Evolutionary conservation across 257 asterid species (phyloP), one percentile per base, ranked within the genome.

Genomic region (Leonotis leonurus): DNA sequence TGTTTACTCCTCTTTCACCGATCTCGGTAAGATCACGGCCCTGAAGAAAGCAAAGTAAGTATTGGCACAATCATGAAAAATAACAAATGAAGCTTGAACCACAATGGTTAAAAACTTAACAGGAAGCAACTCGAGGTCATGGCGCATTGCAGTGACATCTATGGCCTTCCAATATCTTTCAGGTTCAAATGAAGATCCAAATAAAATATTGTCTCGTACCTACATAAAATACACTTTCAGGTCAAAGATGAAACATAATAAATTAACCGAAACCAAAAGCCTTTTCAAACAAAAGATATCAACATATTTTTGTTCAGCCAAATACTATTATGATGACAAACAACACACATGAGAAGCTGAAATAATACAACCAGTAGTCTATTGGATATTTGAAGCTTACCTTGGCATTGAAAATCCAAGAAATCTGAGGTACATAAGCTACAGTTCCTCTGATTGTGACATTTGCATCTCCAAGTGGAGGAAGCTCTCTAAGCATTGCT

Each of bases 381-480:
- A 66, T 41, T 62, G 50, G 61, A 61, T 18, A 45, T 35, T 1
- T 20, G 74, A 73, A 56, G 63, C 97, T 82, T 78, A 90, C 97
- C 3, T 96, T 83, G 16, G 97, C 96, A 71, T 90, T 90, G 72
- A 83, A 90, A 56, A 90, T 90, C 97, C 97, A 90, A 49, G 97
- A 90, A 55, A 87, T 78, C 75, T 90, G 97, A 70, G 97, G 96
- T 76, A 90, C 93, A 70, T 87, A 85, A 59, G 96, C 96, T 59
- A 87, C 88, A 43, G 87, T 80, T 68, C 97, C 97, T 77, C 96
- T 77, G 67, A 83, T 76, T 46, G 69, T 57, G 65, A 87, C 93
- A 63, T 77, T 75, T 25, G 89, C 72, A 74, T 83, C 85, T 71
- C 90, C 84, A 24, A 81, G 14, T 26, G 96, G 78, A 44, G 97